Evolutionary conservation across 2,329 filamentous ascomycete genomes (phyloP), one percentile per base, ranked within the genome.

Genomic region (Eurotiales sp.): DNA sequence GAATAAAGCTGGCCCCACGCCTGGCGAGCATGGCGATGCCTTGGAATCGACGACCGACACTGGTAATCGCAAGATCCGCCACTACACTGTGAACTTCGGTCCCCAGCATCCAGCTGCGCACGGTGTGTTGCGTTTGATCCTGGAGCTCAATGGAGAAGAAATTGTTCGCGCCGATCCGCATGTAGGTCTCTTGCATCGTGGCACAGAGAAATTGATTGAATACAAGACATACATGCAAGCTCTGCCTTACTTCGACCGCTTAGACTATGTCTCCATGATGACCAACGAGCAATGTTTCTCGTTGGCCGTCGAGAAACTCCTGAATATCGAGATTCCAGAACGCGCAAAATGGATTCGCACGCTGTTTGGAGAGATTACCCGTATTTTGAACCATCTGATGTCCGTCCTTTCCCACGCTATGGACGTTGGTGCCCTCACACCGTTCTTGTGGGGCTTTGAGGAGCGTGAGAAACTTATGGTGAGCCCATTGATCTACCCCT

Each of bases 261-360:
- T 99, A 72, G 93, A 99, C 75, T 99, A 99, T 73, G 91, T 96
- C 62, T 96, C 90, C 65, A 99, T 99, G 95, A 99, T 99, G 93
- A 99, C 93, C 66, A 99, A 99, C 74, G 93, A 99, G 80, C 93
- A 99, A 76, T 96, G 90, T 69, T 99, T 90, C 74, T 84, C 90
- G 32, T 81, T 99, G 59, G 93, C 90, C 17, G 92, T 97, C 51
- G 93, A 99, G 82, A 99, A 99, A 81, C 81, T 99, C 55, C 79
- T 99, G 64, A 99, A 99, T 73, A 80, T 99, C 59, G 95, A 99
- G 71, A 88, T 99, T 58, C 93, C 93, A 21, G 87, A 93, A 59
- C 82, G 93, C 66, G 93, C 93, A 63, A 97, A 99, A 78, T 99
- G 86, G 78, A 99, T 99, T 68, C 84, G 93, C 60, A 97, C 92